Evolutionary conservation across 768 basidiomycete species (phyloP).

Genomic region (Podaxis sp.): DNA sequence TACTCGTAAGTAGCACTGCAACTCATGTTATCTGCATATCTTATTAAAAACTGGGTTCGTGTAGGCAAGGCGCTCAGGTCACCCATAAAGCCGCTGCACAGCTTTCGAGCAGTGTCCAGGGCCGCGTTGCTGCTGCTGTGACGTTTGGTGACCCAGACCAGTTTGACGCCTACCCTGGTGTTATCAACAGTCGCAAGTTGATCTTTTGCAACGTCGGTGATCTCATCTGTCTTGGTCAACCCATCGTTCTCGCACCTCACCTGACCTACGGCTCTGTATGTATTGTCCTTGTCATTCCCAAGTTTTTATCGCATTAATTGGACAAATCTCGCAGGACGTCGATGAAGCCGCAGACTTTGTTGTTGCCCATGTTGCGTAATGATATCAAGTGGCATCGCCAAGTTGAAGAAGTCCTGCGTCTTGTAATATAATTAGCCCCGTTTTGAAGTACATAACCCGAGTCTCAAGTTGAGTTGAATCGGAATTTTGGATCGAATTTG

Average conservation of each 20-base stretch:
- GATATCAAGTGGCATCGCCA: too few relatives aligned
- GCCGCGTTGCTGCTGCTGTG: conserved; percentile 29
- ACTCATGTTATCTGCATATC: background rate
- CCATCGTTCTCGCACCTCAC: conserved; percentile 23
- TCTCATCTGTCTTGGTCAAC: conserved; percentile 28
- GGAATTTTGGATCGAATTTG: background rate
- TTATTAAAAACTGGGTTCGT: background rate
- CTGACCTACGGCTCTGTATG: conserved; percentile 22
- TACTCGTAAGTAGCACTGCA: conserved; percentile 15
- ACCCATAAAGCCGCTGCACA: conserved; percentile 34
- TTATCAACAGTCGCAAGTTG: conserved; percentile 22
- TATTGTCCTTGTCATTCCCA: background rate
- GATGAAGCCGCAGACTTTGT: conserved; percentile 15
- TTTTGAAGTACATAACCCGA: too few relatives aligned
- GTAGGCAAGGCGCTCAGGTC: conserved; percentile 35
- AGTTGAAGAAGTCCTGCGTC: too few relatives aligned
- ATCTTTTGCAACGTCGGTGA: conserved; percentile 30
- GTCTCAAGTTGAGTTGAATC: background rate
- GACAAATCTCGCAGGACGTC: background rate
- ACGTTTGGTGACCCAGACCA: conserved; percentile 35
- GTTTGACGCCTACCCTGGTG: conserved; percentile 24
- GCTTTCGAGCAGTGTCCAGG: conserved; percentile 27
- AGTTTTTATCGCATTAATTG: background rate
- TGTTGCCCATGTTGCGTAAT: background rate
- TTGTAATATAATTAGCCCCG: too few relatives aligned